Evolutionary conservation across 1,139 yeast genomes (phyloP), one percentile per base, ranked within the genome.

Genomic region (Protomyces arabidopsidicola): DNA sequence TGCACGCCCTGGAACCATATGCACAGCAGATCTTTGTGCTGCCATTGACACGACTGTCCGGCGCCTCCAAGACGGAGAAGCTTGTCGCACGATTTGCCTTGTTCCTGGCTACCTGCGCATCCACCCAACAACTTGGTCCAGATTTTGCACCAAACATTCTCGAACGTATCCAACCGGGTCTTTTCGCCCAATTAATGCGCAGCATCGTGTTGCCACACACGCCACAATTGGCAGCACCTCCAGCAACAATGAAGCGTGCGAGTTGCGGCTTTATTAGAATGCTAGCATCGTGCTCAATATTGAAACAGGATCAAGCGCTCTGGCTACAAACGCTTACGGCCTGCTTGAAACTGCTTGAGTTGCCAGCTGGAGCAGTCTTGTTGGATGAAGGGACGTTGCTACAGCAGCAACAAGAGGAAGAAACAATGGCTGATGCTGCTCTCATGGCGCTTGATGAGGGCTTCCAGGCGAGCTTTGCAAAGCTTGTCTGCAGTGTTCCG

Each of bases 381-480:
- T 54, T 31, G n/a, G 61, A 65, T 18, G 67, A 52, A 16, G 59
- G n/a, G 12, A 24, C 34, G 2, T 9, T 34, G 1, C 20, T 35
- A 8, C 31, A 39, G 35, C 52, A 52, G 27, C 22, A 42, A 10
- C 48, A 42, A 20, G 48, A 16, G 18, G 48, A 42, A 20, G 22
- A 42, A n/a, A 42, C 16, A n/a, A 18, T 20, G 14, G 48, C 48
- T 5, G 48, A 42, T n/a, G 27, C 48, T 18, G 48, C 27, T 8
- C 24, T 42, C 20, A n/a, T 20, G 16, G 48, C 48, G 14, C 51
- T 52, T 16, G 62, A 52, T 14, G 85, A 85, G 52, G 79, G 95
- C 0, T 93, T 90, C 75, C 98, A 98, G 1, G 86, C 97, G 0
- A 84, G 85, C 60, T 93, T 84, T 74, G 88, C 95, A 56, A 85